These are phyloP conservation scores for Dendrocalamus latiflorus DNA, from an alignment of 202 grass and related monocot genomes.

Conservation along the genomic window DNA sequence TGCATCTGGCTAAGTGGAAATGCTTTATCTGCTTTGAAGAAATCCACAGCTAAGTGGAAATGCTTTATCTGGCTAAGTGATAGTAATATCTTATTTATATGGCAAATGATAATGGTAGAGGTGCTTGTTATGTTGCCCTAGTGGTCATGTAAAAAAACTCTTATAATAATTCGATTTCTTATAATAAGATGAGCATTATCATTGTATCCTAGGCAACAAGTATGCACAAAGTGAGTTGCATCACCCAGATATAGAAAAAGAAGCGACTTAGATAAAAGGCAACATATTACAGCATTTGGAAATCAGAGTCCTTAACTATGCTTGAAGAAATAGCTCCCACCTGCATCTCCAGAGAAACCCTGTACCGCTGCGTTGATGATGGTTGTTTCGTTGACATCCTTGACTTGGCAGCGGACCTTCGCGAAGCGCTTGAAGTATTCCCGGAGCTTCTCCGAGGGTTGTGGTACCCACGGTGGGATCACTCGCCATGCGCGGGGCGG, in stretches of 20 bases:
- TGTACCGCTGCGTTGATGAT: too few relatives aligned
- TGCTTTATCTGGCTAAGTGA: too few relatives aligned
- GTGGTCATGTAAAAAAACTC: neutral
- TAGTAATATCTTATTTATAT: too few relatives aligned
- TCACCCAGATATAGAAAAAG: neutral
- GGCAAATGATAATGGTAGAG: too few relatives aligned
- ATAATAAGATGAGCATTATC: neutral
- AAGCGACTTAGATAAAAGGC: neutral
- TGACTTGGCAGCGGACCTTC: too few relatives aligned
- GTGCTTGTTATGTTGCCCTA: neutral
- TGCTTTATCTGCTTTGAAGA: conserved; percentile 81
- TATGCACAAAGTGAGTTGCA: neutral
- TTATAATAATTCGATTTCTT: neutral
- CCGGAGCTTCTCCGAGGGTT: too few relatives aligned
- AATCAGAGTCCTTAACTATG: neutral
- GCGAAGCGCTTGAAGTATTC: too few relatives aligned
- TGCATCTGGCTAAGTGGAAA: conserved; percentile 63
- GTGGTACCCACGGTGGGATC: too few relatives aligned
- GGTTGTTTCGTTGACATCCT: too few relatives aligned
- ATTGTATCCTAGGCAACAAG: neutral
- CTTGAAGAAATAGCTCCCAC: too few relatives aligned
- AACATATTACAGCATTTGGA: neutral
- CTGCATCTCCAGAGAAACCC: neutral
- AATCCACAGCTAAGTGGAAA: conserved; percentile 64
- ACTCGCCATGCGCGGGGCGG: too few relatives aligned